phyloP scores from a whole-genome alignment of 306 rosid genomes.

The Medicago ruthenica region DNA sequence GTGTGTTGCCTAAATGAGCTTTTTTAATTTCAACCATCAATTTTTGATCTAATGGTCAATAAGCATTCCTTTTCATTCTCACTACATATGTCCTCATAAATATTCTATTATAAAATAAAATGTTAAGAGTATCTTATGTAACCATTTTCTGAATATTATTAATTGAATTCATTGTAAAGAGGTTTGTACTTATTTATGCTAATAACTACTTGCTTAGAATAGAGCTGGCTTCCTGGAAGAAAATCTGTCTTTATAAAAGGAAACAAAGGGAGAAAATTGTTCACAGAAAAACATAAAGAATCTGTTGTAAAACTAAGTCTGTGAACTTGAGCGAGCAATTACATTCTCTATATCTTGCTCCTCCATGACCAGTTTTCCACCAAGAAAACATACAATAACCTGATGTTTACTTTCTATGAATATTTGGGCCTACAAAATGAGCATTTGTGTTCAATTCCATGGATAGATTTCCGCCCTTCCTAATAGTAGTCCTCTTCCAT shows the following conservation, averaged over 20 bases:
- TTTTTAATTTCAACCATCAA: too few relatives aligned
- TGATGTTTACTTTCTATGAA: not conserved
- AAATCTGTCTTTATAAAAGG: not conserved
- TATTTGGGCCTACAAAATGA: not conserved
- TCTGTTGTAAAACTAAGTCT: constrained; percentile 6
- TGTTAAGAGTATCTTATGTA: not conserved
- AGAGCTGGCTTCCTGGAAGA: not conserved
- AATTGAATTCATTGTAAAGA: not conserved
- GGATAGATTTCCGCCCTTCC: not conserved
- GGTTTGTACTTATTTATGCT: not conserved
- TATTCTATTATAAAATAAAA: not conserved
- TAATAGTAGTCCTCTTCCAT: not conserved
- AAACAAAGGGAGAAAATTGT: not conserved
- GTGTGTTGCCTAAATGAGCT: too few relatives aligned
- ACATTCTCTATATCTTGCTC: too few relatives aligned
- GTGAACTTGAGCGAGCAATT: not conserved
- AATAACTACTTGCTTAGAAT: not conserved
- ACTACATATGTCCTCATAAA: too few relatives aligned
- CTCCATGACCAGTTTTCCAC: too few relatives aligned
- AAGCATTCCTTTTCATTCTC: too few relatives aligned
- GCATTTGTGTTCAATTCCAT: not conserved
- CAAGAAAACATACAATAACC: too few relatives aligned
- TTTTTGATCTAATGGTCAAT: too few relatives aligned
- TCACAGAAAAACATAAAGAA: not conserved
- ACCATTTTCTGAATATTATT: constrained; percentile 14